phyloP scores from a whole-genome alignment of 2,329 filamentous ascomycete genomes.

The Magnaporthiopsis poae region DNA sequence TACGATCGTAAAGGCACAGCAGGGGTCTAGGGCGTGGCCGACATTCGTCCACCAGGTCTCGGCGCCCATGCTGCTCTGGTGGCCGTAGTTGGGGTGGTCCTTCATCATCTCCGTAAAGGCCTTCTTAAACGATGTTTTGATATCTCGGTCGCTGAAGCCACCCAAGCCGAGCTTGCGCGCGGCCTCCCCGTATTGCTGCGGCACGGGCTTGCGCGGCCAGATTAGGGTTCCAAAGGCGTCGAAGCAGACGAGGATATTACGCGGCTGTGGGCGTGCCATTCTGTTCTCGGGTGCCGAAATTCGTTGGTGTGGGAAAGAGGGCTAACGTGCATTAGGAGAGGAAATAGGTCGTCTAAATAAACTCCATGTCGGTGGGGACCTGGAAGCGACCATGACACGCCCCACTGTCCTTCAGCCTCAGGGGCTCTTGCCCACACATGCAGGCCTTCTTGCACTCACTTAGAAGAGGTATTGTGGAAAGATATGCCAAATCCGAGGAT shows the following conservation, averaged over 20 bases:
- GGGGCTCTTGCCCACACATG: no score
- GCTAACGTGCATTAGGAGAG: no score
- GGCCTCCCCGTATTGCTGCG: constrained; percentile 42
- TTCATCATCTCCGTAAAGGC: constrained; percentile 39
- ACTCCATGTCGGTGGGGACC: background rate
- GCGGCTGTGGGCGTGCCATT: background rate
- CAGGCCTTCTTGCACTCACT: no score
- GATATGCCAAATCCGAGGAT: no score
- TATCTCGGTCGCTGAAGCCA: constrained; percentile 29
- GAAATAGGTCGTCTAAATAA: background rate
- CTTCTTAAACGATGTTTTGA: constrained; percentile 22
- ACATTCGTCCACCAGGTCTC: constrained; percentile 50
- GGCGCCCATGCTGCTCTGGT: constrained; percentile 37
- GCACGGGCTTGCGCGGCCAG: constrained; percentile 38
- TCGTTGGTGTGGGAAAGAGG: background rate
- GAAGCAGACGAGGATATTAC: constrained; percentile 48
- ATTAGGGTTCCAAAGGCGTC: constrained; percentile 60
- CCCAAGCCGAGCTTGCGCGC: constrained; percentile 40
- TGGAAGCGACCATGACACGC: no score
- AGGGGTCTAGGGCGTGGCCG: background rate
- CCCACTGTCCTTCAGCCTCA: no score
- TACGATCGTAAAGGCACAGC: background rate
- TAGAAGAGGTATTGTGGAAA: no score
- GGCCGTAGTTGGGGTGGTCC: constrained; percentile 50
- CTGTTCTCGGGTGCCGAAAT: background rate